These are phyloP conservation scores for Stachybotrys elegans DNA, from an alignment of 2,329 filamentous ascomycete genomes.

Conservation along the genomic window DNA sequence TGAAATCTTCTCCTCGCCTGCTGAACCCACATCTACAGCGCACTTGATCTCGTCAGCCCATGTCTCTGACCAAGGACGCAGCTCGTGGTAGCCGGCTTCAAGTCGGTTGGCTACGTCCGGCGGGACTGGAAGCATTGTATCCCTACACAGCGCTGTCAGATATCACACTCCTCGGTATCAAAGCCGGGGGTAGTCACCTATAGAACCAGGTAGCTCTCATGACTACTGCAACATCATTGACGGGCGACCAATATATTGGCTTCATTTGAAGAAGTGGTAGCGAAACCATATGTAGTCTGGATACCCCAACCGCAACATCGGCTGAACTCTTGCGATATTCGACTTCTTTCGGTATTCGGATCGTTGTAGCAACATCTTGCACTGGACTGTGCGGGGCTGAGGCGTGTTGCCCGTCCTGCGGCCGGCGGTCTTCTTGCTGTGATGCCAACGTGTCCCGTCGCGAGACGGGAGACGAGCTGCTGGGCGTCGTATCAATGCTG, in stretches of 20 bases:
- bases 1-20: conserved; percentile 86
- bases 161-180: not conserved
- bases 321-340: conserved; percentile 22
- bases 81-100: conserved; percentile 81
- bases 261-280: conserved; percentile 83
- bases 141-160: conserved; percentile 35
- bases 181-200: conserved; percentile 37
- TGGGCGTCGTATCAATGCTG: conserved; percentile 11
- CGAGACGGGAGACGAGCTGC: too few relatives aligned
- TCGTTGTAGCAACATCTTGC: too few relatives aligned
- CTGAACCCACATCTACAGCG: conserved; percentile 82
- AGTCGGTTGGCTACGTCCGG: conserved; percentile 83
- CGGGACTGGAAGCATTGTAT: conserved; percentile 88
- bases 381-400: too few relatives aligned
- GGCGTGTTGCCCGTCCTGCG: too few relatives aligned
- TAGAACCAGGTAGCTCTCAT: conserved; percentile 95
- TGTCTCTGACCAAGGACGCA: conserved; percentile 84
- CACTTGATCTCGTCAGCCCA: conserved; percentile 90
- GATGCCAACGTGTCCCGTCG: too few relatives aligned
- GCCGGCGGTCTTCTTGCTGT: too few relatives aligned
- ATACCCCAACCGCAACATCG: conserved; percentile 80
- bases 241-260: conserved; percentile 95
- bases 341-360: not conserved
- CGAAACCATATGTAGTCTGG: conserved; percentile 83
- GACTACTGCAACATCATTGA: conserved; percentile 82